A percentile compares a stretch with the other conserved stretches of the same genome.
These are phyloP conservation scores for Achlya hypogyna DNA, from an alignment of 352 stramenopile species.

Conservation along the genomic window DNA sequence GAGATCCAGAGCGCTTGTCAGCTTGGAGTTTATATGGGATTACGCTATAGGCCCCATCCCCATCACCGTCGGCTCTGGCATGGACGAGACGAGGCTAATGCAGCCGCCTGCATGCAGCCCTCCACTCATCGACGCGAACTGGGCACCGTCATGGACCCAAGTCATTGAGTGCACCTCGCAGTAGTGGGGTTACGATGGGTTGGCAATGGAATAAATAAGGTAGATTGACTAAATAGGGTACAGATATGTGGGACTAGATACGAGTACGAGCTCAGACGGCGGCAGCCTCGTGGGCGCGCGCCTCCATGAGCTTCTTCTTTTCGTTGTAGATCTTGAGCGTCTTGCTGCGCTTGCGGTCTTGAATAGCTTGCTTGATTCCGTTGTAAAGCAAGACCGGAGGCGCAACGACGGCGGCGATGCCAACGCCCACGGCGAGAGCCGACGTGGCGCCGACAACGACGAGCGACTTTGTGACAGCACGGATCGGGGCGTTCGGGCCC, in stretches of 20 bases:
- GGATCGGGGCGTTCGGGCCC: slow-evolving; percentile 53
- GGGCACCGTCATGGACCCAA: too few relatives aligned
- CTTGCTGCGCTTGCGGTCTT: slow-evolving; percentile 13
- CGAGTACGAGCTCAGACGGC: neutral
- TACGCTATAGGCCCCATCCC: neutral
- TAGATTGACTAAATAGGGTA: neutral
- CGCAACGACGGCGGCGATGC: slow-evolving; percentile 56
- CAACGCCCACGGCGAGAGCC: slow-evolving; percentile 40
- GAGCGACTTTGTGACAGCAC: slow-evolving; percentile 57
- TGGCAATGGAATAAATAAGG: slow-evolving; percentile 2
- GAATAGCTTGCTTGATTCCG: slow-evolving; percentile 33
- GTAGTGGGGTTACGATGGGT: too few relatives aligned
- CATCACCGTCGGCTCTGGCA: neutral
- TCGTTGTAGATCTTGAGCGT: slow-evolving; percentile 12
- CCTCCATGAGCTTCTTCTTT: slow-evolving; percentile 6
- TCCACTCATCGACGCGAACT: too few relatives aligned
- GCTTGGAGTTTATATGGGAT: neutral
- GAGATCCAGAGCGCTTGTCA: neutral
- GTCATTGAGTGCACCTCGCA: too few relatives aligned
- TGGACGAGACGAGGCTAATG: neutral
- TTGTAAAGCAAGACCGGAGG: slow-evolving; percentile 58
- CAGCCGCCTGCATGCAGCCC: too few relatives aligned
- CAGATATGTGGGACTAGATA: neutral
- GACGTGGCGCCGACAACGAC: slow-evolving; percentile 44
- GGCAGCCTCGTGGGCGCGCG: neutral